Evolutionary conservation across 208 protist genomes (phyloP), one percentile per base, ranked within the genome.

Genomic region (Leishmania lainsoni): DNA sequence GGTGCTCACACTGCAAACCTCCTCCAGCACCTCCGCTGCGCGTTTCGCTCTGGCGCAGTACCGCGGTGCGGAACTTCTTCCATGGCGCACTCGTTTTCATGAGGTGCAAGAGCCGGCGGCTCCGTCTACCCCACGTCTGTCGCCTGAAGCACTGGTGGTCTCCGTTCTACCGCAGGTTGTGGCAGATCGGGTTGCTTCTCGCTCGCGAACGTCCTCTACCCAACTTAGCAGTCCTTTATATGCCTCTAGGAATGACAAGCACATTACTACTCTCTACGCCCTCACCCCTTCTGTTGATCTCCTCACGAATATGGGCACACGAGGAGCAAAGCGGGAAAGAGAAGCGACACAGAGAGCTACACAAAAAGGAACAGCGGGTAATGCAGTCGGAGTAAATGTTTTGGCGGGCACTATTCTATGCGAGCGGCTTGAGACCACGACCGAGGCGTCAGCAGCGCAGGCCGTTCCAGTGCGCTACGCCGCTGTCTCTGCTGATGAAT

Each of bases 101-200:
- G 58, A 69, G 29, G 63, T 29, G 35, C 26, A 61, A n/a, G 17
- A 49, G 49, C 4, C 72, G n/a, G 35, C 51, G 1, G 48, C 76
- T 12, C 8, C 75, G 22, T 59, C 76, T 59, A 42, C 39, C 16
- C 1, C 17, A 29, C 29, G 20, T 20, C 58, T 12, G 35, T 65
- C 45, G 4, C 42, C 32, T 14, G 81, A 85, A 10, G 61, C 77
- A 10, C 58, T 81, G 0, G 72, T 85, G 0, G 52, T 85, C 39
- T 85, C 81, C 2, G 73, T 81, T 6, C 45, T 79, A 17, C 81
- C 81, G 52, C 81, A 85, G 71, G 81, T 85, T 1, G 72, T 85
- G 77, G 72, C 77, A 20, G 77, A 79, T 12, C 51, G 48, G 17
- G 20, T 72, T 20, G 68, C 76, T 32, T 54, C 51, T 26, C n/a